A percentile compares a stretch with the other conserved stretches of the same genome.
phyloP scores from a whole-genome alignment of 495 filamentous ascomycete genomes.

The Baudoinia panamericana region DNA sequence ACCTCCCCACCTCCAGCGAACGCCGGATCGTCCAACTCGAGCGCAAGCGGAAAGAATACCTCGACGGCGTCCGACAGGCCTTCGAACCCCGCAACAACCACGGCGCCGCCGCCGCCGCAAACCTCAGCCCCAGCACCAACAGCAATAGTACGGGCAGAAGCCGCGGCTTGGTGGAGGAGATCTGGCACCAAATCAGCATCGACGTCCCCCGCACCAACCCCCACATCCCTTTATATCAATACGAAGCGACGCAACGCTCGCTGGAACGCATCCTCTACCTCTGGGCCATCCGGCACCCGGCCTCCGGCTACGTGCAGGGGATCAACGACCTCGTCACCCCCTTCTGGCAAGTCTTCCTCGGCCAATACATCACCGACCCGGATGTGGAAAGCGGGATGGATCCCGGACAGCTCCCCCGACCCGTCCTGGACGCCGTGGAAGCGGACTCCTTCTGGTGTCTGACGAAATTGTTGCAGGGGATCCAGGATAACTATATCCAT shows the following conservation, averaged over 20 bases:
- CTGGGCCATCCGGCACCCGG: slow-evolving; percentile 94
- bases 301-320: slow-evolving; percentile 93
- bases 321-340: slow-evolving; percentile 97
- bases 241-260: slow-evolving; percentile 88
- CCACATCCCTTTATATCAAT: slow-evolving; percentile 84
- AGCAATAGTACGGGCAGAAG: slow-evolving; percentile 33
- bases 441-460: slow-evolving; percentile 98
- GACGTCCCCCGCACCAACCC: slow-evolving; percentile 96
- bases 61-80: slow-evolving; percentile 88
- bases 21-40: slow-evolving; percentile 81
- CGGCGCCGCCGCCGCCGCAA: slow-evolving; percentile 13
- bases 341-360: slow-evolving; percentile 95
- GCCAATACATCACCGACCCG: slow-evolving; percentile 82
- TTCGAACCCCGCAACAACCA: slow-evolving; percentile 58
- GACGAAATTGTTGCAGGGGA: slow-evolving; percentile 90
- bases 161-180: slow-evolving; percentile 78
- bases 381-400: slow-evolving; percentile 92
- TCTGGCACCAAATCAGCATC: slow-evolving; percentile 99
- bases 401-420: slow-evolving; percentile 77
- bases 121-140: background rate
- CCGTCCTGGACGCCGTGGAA: slow-evolving; percentile 92
- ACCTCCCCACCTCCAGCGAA: slow-evolving; percentile 88
- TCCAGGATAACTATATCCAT: slow-evolving; percentile 97
- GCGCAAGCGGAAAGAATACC: slow-evolving; percentile 89
- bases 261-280: slow-evolving; percentile 91